Evolutionary conservation across 208 protist species (phyloP).

Genomic region (Histomonas meleagridis): DNA sequence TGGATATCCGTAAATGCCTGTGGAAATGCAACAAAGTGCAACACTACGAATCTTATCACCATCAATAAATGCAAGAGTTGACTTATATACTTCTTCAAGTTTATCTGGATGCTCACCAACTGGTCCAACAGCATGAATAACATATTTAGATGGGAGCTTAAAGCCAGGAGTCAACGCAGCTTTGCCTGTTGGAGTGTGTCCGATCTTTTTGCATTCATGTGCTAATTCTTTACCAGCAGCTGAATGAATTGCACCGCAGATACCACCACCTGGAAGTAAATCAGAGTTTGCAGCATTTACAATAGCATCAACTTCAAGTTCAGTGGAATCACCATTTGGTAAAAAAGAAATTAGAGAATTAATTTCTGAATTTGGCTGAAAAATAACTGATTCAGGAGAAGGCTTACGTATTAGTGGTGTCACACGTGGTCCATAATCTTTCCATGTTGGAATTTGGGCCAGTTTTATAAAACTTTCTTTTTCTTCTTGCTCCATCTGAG

Average conservation of each 20-base stretch:
- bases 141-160: conserved; percentile 39
- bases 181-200: background rate
- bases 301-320: conserved; percentile 45
- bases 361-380: background rate
- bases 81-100: background rate
- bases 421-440: background rate
- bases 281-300: conserved; percentile 46
- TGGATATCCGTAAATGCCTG: conserved; percentile 45
- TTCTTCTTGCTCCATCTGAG: too few species aligned
- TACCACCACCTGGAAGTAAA: conserved; percentile 43
- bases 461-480: background rate
- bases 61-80: background rate
- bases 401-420: too few species aligned
- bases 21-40: conserved; percentile 42
- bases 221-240: conserved; percentile 32
- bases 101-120: background rate
- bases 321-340: background rate
- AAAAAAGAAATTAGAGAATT: background rate
- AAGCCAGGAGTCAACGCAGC: background rate
- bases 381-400: too few species aligned
- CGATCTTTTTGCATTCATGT: conserved; percentile 23
- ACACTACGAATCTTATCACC: conserved; percentile 22
- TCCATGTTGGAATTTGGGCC: background rate
- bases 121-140: conserved; percentile 44
- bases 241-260: conserved; percentile 42